Percentiles rank a stretch among this genome's conserved stretches.
phyloP scores from a whole-genome alignment of 1,284 basidiomycete genomes.

The Gomphus bonarii region DNA sequence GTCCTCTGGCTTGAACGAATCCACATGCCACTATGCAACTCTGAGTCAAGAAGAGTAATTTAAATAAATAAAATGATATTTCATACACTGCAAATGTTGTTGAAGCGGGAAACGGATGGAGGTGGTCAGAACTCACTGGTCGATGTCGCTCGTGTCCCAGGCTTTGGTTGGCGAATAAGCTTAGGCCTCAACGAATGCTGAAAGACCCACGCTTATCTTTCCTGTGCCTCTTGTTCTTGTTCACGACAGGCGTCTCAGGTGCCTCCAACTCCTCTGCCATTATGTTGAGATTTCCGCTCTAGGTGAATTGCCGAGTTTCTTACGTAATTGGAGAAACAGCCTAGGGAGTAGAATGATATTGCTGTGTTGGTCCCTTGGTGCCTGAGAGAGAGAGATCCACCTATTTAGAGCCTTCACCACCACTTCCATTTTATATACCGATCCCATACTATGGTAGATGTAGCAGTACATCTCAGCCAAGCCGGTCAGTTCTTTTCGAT shows the following conservation, averaged over 20 bases:
- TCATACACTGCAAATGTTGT: constrained; percentile 24
- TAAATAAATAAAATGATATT: not conserved
- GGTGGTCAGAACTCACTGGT: constrained; percentile 63
- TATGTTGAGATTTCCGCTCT: not conserved
- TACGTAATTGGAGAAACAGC: too few relatives aligned
- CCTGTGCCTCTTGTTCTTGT: constrained; percentile 81
- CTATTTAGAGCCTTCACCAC: too few relatives aligned
- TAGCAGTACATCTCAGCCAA: constrained; percentile 15
- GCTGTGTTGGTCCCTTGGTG: too few relatives aligned
- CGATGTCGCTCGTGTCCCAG: constrained; percentile 98
- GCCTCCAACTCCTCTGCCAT: constrained; percentile 34
- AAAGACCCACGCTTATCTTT: constrained; percentile 78
- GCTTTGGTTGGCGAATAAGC: constrained; percentile 35
- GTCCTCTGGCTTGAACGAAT: constrained; percentile 65
- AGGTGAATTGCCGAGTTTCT: not conserved
- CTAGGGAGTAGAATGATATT: too few relatives aligned
- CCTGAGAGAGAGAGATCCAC: too few relatives aligned
- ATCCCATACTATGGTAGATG: too few relatives aligned
- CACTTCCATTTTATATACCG: too few relatives aligned
- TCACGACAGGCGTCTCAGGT: constrained; percentile 34
- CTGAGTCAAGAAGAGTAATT: constrained; percentile 1
- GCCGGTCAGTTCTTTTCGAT: constrained; percentile 17
- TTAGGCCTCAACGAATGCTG: not conserved
- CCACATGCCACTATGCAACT: constrained; percentile 77
- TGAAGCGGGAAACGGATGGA: constrained; percentile 1